These are phyloP conservation scores for Ophiostoma sp. DNA, from an alignment of 2,329 filamentous ascomycete genomes.

Conservation along the genomic window DNA sequence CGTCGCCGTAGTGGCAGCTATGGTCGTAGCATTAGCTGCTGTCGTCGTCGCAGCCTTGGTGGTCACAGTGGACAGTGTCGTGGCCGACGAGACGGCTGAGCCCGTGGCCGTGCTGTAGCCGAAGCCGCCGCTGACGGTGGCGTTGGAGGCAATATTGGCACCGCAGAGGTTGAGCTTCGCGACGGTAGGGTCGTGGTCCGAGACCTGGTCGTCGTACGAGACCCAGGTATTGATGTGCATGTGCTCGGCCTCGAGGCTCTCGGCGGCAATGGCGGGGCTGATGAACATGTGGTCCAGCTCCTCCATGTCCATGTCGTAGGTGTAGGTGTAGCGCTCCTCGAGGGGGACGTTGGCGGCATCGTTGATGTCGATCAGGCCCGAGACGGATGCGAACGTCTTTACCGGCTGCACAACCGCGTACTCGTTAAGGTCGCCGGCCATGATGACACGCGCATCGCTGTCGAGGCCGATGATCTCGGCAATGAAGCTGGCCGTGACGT, in stretches of 20 bases:
- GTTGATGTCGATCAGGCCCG: slow-evolving; percentile 57
- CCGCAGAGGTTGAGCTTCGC: slow-evolving; percentile 56
- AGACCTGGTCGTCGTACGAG: slow-evolving; percentile 49
- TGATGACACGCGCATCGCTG: slow-evolving; percentile 51
- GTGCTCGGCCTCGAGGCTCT: slow-evolving; percentile 51
- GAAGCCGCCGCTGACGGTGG: slow-evolving; percentile 8
- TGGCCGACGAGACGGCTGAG: neutral
- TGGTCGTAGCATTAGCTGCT: neutral
- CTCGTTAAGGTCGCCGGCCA: slow-evolving; percentile 68
- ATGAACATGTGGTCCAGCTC: slow-evolving; percentile 66
- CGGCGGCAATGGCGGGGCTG: slow-evolving; percentile 45
- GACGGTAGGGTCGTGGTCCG: slow-evolving; percentile 65
- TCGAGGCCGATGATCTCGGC: slow-evolving; percentile 52
- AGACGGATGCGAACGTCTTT: slow-evolving; percentile 46
- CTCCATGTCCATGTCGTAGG: slow-evolving; percentile 64
- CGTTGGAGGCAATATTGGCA: slow-evolving; percentile 14
- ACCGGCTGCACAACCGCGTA: slow-evolving; percentile 59
- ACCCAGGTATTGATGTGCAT: slow-evolving; percentile 68
- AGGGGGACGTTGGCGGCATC: slow-evolving; percentile 48
- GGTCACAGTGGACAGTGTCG: slow-evolving; percentile 17
- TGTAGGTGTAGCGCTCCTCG: slow-evolving; percentile 63
- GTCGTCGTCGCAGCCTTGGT: slow-evolving; percentile 14
- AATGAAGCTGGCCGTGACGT: slow-evolving; percentile 56
- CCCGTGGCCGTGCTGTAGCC: neutral
- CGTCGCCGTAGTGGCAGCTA: slow-evolving; percentile 9